Base-by-base conservation (phyloP, 768 basidiomycete genomes). In the Leucocoprinus sp. region DNA sequence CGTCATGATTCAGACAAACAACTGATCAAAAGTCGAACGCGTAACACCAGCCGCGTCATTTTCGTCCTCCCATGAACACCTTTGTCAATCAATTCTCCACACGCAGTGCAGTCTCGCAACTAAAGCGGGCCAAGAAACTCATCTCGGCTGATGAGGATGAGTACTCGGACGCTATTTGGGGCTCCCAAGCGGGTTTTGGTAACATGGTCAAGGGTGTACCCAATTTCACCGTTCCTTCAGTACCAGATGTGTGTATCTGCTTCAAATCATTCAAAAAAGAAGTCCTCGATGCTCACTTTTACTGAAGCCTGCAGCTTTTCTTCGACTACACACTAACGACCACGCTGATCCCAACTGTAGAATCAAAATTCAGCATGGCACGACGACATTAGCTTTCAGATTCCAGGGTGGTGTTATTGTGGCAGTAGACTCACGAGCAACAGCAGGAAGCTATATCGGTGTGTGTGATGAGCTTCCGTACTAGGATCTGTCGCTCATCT, bases 331-430 rank as follows among this genome's bases (percentile, higher is more conserved):
- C 68, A 97, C 95, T 34, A 93, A 97, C 62, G 93, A 96, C 69
- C 84, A 81, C 52, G 91, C 92, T 48, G 91, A 97, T 71, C 88
- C 92, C 33, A 80, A 75, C 48, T 96, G 93, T 71, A 82, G 78
- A 65, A 98, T 99, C 67, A 98, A 98, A 73, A 93, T 99, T 54
- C 85, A 92, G 61, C 96, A 99, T 61, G 96, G 96, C 56, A 99
- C 96, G 21, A 99, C 96, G 8, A 98, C 96, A 2, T 75, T 99
- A 33, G 96, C 96, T 5, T 99, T 99, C 77, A 75, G 91, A 60
- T 99, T 86, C 70, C 71, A 89, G 60, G 96, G 96, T 17, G 96
- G 96, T 44, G 92, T 98, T 48, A 93, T 98, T 50, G 96, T 98
- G n/a, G 90, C 92, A 17, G 96, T 99, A n/a, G 96, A 99, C 62